Evolutionary conservation across 106 monocot genomes (phyloP), one percentile per base, ranked within the genome.

Genomic region (Dactylorhiza incarnata): DNA sequence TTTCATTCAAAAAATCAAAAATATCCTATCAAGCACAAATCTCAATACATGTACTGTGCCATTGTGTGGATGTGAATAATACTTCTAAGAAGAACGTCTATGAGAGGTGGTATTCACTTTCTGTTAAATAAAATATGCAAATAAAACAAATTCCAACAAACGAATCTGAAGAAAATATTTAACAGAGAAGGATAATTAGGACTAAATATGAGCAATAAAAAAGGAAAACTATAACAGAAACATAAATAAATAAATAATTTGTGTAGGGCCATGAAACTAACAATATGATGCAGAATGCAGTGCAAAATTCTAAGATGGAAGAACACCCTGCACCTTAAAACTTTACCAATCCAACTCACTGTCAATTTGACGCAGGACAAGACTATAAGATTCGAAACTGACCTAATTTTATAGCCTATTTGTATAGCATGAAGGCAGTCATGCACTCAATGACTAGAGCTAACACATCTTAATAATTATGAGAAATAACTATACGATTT

Each of bases 1-100:
- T 69, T 69, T 69, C 1, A 69, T 45, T 45, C 45, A 69, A 69
- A 69, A 69, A 65, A 7, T 26, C 29, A 12, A 29, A 63, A 63
- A 24, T 25, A 65, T 11, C 65, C 25, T 26, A 11, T 46, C 44
- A 17, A 69, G 16, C 45, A 69, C 9, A 45, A 69, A 45, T 69
- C 45, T 45, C 6, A 46, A 45, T 43, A 45, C 16, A 45, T 14
- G 11, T 0, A 68, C 45, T 69, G 17, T 66, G 13, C 6, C 37
- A 69, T 45, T 16, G 44, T 69, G 6, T 45, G 4, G 17, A 45
- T 3, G 0, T 45, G 12, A 67, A 67, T 37, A 67, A 37, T 19
- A 14, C 10, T 12, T 37, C 67, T 12, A 69, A 69, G 45, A 69
- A 69, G 6, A 7, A 52, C 12, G 20, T 22, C 58, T 3, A 59